A percentile compares a stretch with the other conserved stretches of the same genome.
Conservation (phyloP, 2,329 filamentous ascomycete genomes). For the Herpotrichia juniperi region DNA sequence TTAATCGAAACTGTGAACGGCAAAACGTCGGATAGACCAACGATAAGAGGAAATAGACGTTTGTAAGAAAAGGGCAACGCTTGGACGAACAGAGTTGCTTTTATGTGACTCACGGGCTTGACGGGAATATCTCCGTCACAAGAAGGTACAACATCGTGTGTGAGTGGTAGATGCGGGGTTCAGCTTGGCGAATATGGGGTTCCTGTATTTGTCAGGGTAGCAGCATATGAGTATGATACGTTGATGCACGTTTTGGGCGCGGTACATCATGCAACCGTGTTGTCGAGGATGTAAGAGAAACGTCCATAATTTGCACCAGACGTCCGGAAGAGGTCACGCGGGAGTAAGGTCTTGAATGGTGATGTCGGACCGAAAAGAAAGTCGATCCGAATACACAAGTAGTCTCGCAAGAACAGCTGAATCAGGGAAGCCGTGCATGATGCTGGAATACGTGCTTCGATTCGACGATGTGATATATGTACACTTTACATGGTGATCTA, state of each 20-base stretch:
- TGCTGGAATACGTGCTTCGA: constrained; percentile 21
- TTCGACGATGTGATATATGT: constrained; percentile 49
- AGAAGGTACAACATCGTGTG: neutral
- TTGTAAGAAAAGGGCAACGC: neutral
- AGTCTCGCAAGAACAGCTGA: neutral
- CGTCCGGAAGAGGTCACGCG: neutral
- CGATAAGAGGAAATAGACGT: constrained; percentile 12
- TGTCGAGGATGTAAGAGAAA: neutral
- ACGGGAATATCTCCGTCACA: constrained; percentile 1
- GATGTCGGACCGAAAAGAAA: too few relatives aligned
- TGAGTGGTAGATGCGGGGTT: constrained; percentile 11
- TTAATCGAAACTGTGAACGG: constrained; percentile 9
- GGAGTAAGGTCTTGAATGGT: neutral
- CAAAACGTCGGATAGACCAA: constrained; percentile 19
- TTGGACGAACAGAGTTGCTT: neutral
- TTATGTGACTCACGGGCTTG: constrained; percentile 12
- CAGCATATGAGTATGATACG: neutral
- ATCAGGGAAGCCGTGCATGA: neutral
- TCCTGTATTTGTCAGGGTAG: neutral
- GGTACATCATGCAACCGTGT: neutral
- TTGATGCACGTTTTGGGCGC: neutral
- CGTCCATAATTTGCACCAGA: neutral
- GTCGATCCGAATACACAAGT: neutral
- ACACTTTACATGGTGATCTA: constrained; percentile 38
- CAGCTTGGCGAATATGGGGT: constrained; percentile 4